Evolutionary conservation across 768 basidiomycete species (phyloP).

Genomic region (Hericium erinaceus): DNA sequence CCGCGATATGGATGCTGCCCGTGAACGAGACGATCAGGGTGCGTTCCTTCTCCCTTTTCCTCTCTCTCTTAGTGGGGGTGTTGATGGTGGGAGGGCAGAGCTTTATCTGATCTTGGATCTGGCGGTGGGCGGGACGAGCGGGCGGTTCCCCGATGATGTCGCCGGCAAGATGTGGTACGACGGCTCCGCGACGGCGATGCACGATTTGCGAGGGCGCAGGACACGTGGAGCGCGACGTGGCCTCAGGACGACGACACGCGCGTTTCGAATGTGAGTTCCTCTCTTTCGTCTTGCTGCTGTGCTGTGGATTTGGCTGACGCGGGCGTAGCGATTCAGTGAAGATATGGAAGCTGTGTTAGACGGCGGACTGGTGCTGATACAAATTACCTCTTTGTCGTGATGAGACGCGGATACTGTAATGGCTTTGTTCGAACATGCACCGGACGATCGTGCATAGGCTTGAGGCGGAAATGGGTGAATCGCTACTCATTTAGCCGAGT

Average conservation of each 20-base stretch:
- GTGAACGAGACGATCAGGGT: constrained; percentile 35
- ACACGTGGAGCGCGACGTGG: constrained; percentile 72
- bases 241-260: constrained; percentile 47
- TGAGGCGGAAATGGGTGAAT: too few relatives aligned
- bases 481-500: too few relatives aligned
- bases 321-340: constrained; percentile 24
- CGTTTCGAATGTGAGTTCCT: constrained; percentile 52
- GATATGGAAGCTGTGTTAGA: constrained; percentile 24
- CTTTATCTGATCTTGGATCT: constrained; percentile 81
- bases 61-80: constrained; percentile 1
- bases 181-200: constrained; percentile 52
- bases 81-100: constrained; percentile 25
- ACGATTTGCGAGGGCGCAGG: constrained; percentile 49
- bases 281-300: neutral
- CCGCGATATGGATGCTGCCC: constrained; percentile 39
- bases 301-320: neutral
- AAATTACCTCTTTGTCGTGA: neutral
- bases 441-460: too few relatives aligned
- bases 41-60: constrained; percentile 15
- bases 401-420: too few relatives aligned
- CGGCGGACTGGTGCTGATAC: neutral
- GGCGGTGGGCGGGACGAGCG: constrained; percentile 74
- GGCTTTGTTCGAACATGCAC: too few relatives aligned
- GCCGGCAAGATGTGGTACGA: constrained; percentile 66
- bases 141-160: constrained; percentile 51